Conservation (phyloP, 768 basidiomycete species). For the Suillus subaureus region DNA sequence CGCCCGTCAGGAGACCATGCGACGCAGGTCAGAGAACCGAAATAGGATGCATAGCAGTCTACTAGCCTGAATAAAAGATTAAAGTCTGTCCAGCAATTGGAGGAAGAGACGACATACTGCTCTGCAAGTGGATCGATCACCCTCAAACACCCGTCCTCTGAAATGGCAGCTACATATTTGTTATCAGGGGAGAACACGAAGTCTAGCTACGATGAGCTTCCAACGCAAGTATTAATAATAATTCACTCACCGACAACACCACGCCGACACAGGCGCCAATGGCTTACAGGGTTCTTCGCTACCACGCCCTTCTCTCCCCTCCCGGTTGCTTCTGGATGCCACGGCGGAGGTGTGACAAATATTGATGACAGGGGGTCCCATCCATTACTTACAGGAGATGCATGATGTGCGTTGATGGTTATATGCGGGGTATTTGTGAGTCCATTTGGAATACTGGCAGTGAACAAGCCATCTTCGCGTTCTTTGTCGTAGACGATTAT, state of each 20-base stretch:
- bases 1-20: conserved; percentile 96
- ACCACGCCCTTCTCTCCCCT: conserved; percentile 68
- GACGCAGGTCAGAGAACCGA: conserved; percentile 86
- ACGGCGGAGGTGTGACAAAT: conserved; percentile 62
- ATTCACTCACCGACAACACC: conserved; percentile 58
- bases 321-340: conserved; percentile 64
- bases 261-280: conserved; percentile 51
- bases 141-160: conserved; percentile 90
- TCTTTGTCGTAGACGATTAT: conserved; percentile 91
- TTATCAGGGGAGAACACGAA: conserved; percentile 95
- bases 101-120: conserved; percentile 52
- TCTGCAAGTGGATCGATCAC: conserved; percentile 89
- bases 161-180: conserved; percentile 84
- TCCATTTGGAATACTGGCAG: conserved; percentile 53
- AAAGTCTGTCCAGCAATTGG: conserved; percentile 7
- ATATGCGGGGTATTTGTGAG: conserved; percentile 32
- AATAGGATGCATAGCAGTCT: conserved; percentile 94
- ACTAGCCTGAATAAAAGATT: conserved; percentile 57
- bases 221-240: background rate
- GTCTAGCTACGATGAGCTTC: conserved; percentile 45
- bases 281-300: conserved; percentile 75
- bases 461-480: conserved; percentile 82
- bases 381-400: conserved; percentile 40
- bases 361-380: conserved; percentile 82
- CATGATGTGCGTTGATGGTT: conserved; percentile 28